Conservation (phyloP, 305 asterid species). For the Fraxinus dipetala region DNA sequence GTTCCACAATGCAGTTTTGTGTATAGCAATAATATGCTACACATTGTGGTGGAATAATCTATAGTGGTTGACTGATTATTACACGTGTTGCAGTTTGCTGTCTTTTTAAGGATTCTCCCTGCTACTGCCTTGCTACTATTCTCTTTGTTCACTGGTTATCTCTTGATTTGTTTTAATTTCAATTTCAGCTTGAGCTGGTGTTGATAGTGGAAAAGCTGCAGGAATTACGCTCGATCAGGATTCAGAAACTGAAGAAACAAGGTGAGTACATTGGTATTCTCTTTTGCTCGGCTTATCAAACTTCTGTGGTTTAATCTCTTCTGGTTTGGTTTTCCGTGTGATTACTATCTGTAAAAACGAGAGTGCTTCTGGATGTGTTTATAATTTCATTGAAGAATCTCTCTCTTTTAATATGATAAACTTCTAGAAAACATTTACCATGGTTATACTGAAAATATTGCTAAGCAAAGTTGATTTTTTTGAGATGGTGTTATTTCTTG, state of each 20-base stretch:
- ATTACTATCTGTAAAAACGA: not conserved
- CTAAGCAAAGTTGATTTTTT: not conserved
- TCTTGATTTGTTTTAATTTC: constrained; percentile 9
- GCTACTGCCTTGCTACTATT: constrained; percentile 7
- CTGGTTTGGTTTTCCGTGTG: not conserved
- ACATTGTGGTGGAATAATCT: not conserved
- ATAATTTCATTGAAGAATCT: not conserved
- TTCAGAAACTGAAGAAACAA: constrained; percentile 90
- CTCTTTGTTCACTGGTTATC: not conserved
- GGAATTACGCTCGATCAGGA: constrained; percentile 82
- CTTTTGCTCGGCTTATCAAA: not conserved
- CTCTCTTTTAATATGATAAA: not conserved
- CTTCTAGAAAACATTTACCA: not conserved
- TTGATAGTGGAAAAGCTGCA: constrained; percentile 90
- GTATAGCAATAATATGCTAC: not conserved
- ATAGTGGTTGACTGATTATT: not conserved
- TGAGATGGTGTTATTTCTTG: not conserved
- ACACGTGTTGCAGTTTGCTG: constrained; percentile 5
- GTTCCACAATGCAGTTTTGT: not conserved
- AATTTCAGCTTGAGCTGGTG: constrained; percentile 82
- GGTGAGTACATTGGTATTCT: constrained; percentile 37
- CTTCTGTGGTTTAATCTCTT: not conserved
- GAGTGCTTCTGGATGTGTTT: not conserved
- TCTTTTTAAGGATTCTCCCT: constrained; percentile 4
- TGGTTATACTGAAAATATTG: not conserved